Conservation (phyloP, 106 monocot genomes). For the Allium cepa region DNA sequence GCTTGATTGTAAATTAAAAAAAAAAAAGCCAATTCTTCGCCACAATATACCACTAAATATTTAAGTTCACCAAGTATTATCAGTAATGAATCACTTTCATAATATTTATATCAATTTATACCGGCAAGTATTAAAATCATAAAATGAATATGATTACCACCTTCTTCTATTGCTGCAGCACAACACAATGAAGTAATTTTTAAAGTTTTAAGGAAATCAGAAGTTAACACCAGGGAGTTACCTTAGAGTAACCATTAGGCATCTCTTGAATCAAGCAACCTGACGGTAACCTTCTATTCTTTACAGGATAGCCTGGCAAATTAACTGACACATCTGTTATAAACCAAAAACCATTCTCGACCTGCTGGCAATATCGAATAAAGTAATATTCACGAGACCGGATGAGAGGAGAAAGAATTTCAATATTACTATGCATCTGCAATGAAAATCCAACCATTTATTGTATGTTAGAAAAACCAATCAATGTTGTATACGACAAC, state of each 20-base stretch:
- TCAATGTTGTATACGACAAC: neutral
- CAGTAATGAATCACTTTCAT: no score
- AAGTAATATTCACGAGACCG: conserved; percentile 67
- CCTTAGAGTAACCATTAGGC: conserved; percentile 76
- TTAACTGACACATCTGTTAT: conserved; percentile 70
- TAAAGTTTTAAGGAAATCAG: no score
- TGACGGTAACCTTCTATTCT: conserved; percentile 51
- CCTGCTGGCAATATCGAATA: conserved; percentile 79
- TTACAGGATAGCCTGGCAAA: conserved; percentile 20
- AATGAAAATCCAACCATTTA: neutral
- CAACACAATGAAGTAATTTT: no score
- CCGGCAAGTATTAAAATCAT: no score
- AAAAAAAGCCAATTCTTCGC: neutral
- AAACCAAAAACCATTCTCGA: conserved; percentile 68
- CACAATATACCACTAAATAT: no score
- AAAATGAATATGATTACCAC: no score
- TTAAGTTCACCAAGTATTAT: neutral
- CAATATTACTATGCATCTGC: conserved; percentile 80
- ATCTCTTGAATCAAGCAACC: conserved; percentile 88
- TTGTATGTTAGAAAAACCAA: neutral
- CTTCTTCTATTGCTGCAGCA: no score
- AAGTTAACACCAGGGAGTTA: neutral
- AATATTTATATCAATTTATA: no score
- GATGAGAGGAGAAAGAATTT: conserved; percentile 67
- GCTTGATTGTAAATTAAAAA: neutral